Evolutionary conservation across 768 basidiomycete genomes (phyloP).

Genomic region (Phaeolepiota aurea): DNA sequence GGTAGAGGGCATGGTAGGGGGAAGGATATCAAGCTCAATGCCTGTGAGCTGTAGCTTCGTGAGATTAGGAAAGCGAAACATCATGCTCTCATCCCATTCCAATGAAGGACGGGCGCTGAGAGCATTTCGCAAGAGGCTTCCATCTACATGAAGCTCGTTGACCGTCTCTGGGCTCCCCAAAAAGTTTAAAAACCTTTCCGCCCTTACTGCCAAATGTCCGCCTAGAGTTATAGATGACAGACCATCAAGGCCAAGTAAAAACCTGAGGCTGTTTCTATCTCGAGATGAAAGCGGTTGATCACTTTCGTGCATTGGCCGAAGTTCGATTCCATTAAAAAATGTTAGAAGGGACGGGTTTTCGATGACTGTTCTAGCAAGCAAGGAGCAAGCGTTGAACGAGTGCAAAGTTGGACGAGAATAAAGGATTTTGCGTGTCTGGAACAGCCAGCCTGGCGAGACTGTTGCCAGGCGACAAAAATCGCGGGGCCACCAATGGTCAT

Average conservation of each 20-base stretch:
- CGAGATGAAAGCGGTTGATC: conserved; percentile 12
- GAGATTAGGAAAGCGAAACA: conserved; percentile 35
- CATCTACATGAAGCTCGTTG: conserved; percentile 38
- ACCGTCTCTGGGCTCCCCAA: conserved; percentile 32
- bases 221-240: conserved; percentile 36
- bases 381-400: conserved; percentile 30
- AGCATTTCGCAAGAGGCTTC: conserved; percentile 20
- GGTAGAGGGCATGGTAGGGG: conserved; percentile 22
- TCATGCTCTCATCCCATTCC: conserved; percentile 46
- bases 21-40: conserved; percentile 33
- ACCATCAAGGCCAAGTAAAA: conserved; percentile 32
- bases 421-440: conserved; percentile 32
- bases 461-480: conserved; percentile 41
- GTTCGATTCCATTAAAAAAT: conserved; percentile 31
- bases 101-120: conserved; percentile 27
- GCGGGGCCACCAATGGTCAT: conserved; percentile 44
- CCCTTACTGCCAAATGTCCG: conserved; percentile 34
- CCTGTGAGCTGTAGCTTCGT: conserved; percentile 31
- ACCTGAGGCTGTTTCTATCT: conserved; percentile 29
- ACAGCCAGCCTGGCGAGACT: conserved; percentile 42
- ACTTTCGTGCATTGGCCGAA: conserved; percentile 23
- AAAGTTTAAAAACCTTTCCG: conserved; percentile 38
- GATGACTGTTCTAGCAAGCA: conserved; percentile 32
- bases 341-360: conserved; percentile 24
- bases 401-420: conserved; percentile 33